Evolutionary conservation across 352 stramenopile species (phyloP).

Genomic region (Phytophthora boehmeriae): DNA sequence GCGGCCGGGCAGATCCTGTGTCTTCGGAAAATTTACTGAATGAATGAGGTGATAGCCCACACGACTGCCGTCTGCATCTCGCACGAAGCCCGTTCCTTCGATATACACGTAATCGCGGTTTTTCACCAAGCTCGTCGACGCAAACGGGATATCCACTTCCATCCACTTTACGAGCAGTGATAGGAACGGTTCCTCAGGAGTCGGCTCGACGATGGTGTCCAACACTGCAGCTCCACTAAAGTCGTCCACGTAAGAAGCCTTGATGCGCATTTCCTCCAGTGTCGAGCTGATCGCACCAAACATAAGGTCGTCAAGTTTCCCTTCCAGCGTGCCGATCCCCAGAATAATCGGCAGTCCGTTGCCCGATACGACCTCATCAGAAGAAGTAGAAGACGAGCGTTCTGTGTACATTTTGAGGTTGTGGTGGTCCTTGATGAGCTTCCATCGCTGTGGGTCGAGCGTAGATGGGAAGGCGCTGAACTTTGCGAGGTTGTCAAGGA

Average conservation of each 20-base stretch:
- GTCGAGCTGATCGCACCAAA: conserved; percentile 34
- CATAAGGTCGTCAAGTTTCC: conserved; percentile 48
- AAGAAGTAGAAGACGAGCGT: not conserved
- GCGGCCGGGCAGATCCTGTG: conserved; percentile 3
- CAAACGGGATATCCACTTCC: not conserved
- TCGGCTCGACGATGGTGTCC: conserved; percentile 23
- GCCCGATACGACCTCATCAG: not conserved
- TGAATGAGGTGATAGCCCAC: conserved; percentile 52
- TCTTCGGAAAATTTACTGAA: conserved; percentile 30
- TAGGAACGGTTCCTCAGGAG: conserved; percentile 24
- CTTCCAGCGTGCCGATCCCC: conserved; percentile 28
- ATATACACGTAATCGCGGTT: conserved; percentile 50
- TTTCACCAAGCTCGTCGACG: conserved; percentile 30
- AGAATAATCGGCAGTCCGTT: conserved; percentile 29
- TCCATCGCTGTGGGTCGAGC: conserved; percentile 4
- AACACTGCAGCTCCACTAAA: conserved; percentile 30
- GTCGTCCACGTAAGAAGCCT: conserved; percentile 30
- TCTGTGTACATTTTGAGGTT: conserved; percentile 8
- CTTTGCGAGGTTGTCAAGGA: not conserved
- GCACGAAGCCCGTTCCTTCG: conserved; percentile 37
- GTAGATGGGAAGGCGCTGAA: not conserved
- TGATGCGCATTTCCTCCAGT: conserved; percentile 33
- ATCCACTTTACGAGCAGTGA: conserved; percentile 35
- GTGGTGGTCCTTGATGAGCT: conserved; percentile 3
- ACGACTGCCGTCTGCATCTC: conserved; percentile 30